Conservation (phyloP, 2,329 filamentous ascomycete genomes). For the Zymoseptoria pseudotritici region DNA sequence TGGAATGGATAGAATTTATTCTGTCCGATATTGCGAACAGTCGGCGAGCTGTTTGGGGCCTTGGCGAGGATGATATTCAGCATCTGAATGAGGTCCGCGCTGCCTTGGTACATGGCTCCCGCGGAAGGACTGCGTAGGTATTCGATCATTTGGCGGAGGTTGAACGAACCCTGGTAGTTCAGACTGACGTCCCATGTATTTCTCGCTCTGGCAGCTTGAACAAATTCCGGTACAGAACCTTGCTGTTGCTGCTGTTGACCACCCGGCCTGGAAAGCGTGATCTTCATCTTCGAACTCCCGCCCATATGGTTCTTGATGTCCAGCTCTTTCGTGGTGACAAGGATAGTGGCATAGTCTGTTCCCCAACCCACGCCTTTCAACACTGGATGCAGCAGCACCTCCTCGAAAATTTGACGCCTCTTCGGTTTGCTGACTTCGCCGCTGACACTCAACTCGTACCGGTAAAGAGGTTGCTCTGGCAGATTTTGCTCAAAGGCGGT, state of each 20-base stretch:
- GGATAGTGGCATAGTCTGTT: constrained; percentile 35
- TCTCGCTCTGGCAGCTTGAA: too few species aligned
- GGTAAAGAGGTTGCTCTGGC: constrained; percentile 26
- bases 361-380: constrained; percentile 29
- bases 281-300: constrained; percentile 19
- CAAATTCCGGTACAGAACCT: too few species aligned
- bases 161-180: constrained; percentile 29
- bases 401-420: constrained; percentile 41
- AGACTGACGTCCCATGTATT: too few species aligned
- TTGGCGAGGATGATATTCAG: constrained; percentile 52
- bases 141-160: constrained; percentile 37
- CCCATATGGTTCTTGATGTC: constrained; percentile 13
- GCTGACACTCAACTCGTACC: constrained; percentile 33
- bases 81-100: constrained; percentile 48
- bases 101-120: constrained; percentile 34
- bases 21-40: constrained; percentile 41
- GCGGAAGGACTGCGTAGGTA: constrained; percentile 34
- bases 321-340: constrained; percentile 27
- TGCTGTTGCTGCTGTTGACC: not conserved
- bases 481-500: constrained; percentile 28
- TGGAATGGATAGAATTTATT: constrained; percentile 48
- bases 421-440: constrained; percentile 35
- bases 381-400: constrained; percentile 32
- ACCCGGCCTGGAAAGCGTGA: constrained; percentile 21
- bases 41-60: constrained; percentile 35